Conservation (phyloP, 2,329 filamentous ascomycete genomes). For the Apiospora saccharicola region DNA sequence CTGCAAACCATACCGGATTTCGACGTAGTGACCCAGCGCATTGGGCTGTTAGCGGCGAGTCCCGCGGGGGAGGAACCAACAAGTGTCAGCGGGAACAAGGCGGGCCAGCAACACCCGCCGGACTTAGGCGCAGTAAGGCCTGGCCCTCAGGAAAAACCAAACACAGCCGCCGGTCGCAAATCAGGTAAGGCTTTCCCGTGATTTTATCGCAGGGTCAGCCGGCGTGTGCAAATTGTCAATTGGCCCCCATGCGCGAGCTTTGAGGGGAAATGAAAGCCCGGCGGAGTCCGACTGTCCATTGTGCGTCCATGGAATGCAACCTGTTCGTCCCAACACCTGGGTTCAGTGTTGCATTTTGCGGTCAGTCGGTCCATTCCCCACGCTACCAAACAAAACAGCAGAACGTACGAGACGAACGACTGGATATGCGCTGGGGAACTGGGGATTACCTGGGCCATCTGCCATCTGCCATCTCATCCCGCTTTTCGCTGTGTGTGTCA, state of each 20-base stretch:
- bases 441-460: not conserved
- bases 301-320: not conserved
- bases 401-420: not conserved
- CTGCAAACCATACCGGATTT: not conserved
- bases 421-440: not conserved
- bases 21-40: not conserved
- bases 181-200: slow-evolving; percentile 1
- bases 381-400: not conserved
- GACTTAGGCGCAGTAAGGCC: slow-evolving; percentile 12
- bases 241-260: not conserved
- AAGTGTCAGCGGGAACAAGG: not conserved
- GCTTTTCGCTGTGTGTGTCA: not conserved
- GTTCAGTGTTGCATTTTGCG: not conserved
- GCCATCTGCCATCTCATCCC: not conserved
- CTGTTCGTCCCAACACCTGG: slow-evolving; percentile 9
- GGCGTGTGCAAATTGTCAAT: not conserved
- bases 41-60: slow-evolving; percentile 10
- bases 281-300: not conserved
- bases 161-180: not conserved
- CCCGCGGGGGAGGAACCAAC: not conserved
- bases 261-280: not conserved
- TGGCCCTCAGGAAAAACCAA: not conserved
- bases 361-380: slow-evolving; percentile 7
- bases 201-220: slow-evolving; percentile 13
- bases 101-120: slow-evolving; percentile 2